These are phyloP conservation scores for Saccharomycopsis selenospora DNA, from an alignment of 805 yeast species.

Conservation along the genomic window DNA sequence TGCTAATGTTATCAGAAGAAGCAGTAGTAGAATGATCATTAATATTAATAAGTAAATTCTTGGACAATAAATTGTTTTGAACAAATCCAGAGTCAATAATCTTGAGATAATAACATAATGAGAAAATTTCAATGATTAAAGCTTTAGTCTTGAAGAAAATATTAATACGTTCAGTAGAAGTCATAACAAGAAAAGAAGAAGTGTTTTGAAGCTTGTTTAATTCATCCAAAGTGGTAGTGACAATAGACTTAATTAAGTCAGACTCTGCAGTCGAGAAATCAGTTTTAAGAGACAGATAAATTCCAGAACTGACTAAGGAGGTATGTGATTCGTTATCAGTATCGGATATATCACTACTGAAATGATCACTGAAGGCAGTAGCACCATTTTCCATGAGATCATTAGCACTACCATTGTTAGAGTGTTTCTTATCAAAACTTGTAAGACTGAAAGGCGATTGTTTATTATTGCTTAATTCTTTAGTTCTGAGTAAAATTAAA, in stretches of 20 bases:
- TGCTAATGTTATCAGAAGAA: conserved; percentile 30
- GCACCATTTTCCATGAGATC: neutral
- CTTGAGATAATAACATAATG: conserved; percentile 45
- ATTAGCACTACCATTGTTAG: neutral
- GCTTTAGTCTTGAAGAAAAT: conserved; percentile 50
- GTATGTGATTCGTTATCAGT: neutral
- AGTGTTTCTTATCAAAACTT: neutral
- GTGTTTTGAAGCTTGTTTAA: conserved; percentile 44
- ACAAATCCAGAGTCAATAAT: conserved; percentile 38
- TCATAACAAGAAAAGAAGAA: conserved; percentile 46
- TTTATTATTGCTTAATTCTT: conserved; percentile 7
- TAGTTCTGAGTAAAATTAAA: conserved; percentile 12
- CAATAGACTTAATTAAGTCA: neutral
- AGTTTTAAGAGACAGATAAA: neutral
- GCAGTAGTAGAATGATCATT: conserved; percentile 48
- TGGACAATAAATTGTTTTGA: conserved; percentile 34
- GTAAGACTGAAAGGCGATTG: neutral
- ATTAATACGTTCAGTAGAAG: conserved; percentile 40
- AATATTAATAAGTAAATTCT: conserved; percentile 44
- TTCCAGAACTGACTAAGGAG: neutral
- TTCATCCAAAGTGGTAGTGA: conserved; percentile 21
- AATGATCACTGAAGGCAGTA: neutral
- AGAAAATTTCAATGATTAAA: conserved; percentile 51
- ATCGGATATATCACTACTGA: neutral
- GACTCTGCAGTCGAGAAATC: neutral